phyloP scores from a whole-genome alignment of 202 grass and related monocot genomes.

The Schoenoplectus tabernaemontani region DNA sequence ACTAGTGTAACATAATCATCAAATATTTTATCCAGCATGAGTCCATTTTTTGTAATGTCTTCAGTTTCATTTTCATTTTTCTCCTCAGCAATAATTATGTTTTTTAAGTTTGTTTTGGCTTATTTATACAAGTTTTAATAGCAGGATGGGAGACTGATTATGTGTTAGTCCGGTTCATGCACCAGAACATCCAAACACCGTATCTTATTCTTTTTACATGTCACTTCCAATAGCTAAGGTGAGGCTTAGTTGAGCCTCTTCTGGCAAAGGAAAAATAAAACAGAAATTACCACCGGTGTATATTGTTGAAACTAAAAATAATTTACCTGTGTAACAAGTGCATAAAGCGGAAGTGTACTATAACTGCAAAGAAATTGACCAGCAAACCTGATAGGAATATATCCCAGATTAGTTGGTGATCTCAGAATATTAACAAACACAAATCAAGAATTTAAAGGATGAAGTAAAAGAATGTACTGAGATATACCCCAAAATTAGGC shows the following conservation, averaged over 20 bases:
- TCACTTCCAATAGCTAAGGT: neutral
- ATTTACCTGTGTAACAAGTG: constrained; percentile 76
- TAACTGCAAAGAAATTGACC: constrained; percentile 96
- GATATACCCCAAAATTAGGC: constrained; percentile 77
- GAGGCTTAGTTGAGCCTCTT: neutral
- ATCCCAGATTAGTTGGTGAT: neutral
- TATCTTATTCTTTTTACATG: neutral
- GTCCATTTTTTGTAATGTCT: neutral
- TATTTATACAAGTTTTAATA: too few relatives aligned
- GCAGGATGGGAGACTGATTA: too few relatives aligned
- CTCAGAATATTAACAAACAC: neutral
- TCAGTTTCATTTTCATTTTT: neutral
- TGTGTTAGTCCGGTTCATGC: too few relatives aligned
- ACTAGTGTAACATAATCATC: neutral
- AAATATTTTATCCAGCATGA: neutral
- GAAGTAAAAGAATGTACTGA: neutral
- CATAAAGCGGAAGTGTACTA: constrained; percentile 93
- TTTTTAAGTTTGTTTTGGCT: too few relatives aligned
- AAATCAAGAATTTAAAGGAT: neutral
- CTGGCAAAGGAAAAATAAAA: neutral
- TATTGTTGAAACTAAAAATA: neutral
- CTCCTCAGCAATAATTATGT: too few relatives aligned
- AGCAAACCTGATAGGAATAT: constrained; percentile 54
- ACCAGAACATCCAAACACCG: neutral
- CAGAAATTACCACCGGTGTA: neutral